phyloP scores from a whole-genome alignment of 2,329 filamentous ascomycete genomes.

The Sclerotinia glacialis region DNA sequence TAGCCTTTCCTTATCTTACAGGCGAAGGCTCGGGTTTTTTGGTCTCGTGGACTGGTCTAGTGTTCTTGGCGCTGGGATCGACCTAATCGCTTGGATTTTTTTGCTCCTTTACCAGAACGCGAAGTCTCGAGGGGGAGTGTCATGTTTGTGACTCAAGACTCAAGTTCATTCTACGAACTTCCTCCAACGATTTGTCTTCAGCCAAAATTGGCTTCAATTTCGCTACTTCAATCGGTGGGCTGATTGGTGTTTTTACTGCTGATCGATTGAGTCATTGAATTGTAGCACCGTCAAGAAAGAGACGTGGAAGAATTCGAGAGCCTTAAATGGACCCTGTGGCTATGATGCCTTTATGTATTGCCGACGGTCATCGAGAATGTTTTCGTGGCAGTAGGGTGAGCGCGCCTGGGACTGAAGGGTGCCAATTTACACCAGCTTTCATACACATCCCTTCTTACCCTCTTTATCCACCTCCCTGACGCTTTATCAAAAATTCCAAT shows the following conservation, averaged over 20 bases:
- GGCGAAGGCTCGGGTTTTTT: neutral
- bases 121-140: too few relatives aligned
- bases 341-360: conserved; percentile 39
- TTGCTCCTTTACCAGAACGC: too few relatives aligned
- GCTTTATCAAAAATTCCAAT: neutral
- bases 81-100: neutral
- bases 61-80: neutral
- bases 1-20: neutral
- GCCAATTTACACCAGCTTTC: conserved; percentile 58
- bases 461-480: neutral
- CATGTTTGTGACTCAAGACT: too few relatives aligned
- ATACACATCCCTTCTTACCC: conserved; percentile 32
- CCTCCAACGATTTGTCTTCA: neutral
- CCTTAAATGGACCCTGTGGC: conserved; percentile 40
- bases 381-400: conserved; percentile 53
- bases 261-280: conserved; percentile 45
- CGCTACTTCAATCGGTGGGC: conserved; percentile 48
- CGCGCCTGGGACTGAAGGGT: conserved; percentile 52
- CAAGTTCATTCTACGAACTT: too few relatives aligned
- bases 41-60: neutral
- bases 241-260: conserved; percentile 49
- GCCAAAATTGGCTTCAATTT: conserved; percentile 42
- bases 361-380: conserved; percentile 51
- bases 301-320: conserved; percentile 33
- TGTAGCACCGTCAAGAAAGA: conserved; percentile 37